A percentile compares a stretch with the other conserved stretches of the same genome.
These are phyloP conservation scores for Suhomyces guaymorum DNA, from an alignment of 1,139 yeast genomes.

Conservation along the genomic window DNA sequence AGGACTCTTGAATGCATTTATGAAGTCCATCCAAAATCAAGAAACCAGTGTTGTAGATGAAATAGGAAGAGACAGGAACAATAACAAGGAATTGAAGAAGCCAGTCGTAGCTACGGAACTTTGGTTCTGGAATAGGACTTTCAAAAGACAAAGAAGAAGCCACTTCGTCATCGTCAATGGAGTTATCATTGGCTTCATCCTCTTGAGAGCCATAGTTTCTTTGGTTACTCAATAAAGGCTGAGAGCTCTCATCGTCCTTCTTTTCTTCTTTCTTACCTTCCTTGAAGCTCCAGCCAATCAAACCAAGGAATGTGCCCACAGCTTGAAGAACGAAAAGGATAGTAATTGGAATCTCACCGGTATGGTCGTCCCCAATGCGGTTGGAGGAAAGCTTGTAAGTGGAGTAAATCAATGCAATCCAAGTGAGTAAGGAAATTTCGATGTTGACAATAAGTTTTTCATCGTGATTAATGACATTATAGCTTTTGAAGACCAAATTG, in stretches of 20 bases:
- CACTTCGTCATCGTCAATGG: constrained; percentile 14
- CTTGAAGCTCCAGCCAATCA: constrained; percentile 45
- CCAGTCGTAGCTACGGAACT: constrained; percentile 74
- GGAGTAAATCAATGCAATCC: constrained; percentile 52
- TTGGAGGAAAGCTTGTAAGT: constrained; percentile 50
- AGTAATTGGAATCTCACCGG: constrained; percentile 61
- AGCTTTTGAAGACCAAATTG: constrained; percentile 42
- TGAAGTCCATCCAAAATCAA: constrained; percentile 62
- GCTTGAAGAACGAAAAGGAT: constrained; percentile 55
- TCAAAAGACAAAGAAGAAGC: constrained; percentile 19
- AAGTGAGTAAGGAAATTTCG: constrained; percentile 55
- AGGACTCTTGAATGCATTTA: constrained; percentile 71
- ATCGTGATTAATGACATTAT: constrained; percentile 61
- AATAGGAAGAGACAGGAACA: constrained; percentile 63
- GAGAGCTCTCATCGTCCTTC: constrained; percentile 21
- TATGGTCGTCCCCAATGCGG: constrained; percentile 45
- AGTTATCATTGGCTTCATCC: constrained; percentile 15
- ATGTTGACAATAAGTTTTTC: constrained; percentile 69
- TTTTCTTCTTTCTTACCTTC: constrained; percentile 7
- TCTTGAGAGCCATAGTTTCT: constrained; percentile 27
- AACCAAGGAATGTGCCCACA: constrained; percentile 56
- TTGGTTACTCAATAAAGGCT: constrained; percentile 32
- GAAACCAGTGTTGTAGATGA: constrained; percentile 52
- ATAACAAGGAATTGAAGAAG: constrained; percentile 65
- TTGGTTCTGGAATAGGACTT: constrained; percentile 15